A percentile compares a stretch with the other conserved stretches of the same genome.
Conservation (phyloP, 495 filamentous ascomycete species). For the Chaetomium fimeti region DNA sequence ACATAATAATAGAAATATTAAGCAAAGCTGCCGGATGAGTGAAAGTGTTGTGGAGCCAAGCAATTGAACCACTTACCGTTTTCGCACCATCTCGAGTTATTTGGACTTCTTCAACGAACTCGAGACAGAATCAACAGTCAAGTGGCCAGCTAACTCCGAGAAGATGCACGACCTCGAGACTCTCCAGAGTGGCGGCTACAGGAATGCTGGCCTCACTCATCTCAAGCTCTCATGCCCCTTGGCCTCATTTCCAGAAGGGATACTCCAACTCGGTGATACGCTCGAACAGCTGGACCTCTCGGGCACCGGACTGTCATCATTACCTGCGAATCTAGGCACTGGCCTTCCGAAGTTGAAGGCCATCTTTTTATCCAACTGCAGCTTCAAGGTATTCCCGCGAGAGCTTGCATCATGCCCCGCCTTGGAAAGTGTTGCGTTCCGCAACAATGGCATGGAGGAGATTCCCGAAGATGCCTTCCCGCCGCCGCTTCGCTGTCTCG, state of each 20-base stretch:
- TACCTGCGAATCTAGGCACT: slow-evolving; percentile 40
- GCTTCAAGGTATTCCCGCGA: slow-evolving; percentile 44
- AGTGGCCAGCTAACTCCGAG: not conserved
- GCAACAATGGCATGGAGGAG: slow-evolving; percentile 43
- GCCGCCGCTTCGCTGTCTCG: slow-evolving; percentile 43
- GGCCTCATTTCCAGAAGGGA: slow-evolving; percentile 40
- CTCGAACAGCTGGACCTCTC: slow-evolving; percentile 50
- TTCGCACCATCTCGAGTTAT: too few species aligned
- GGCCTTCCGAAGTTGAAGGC: slow-evolving; percentile 45
- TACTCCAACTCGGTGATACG: slow-evolving; percentile 40
- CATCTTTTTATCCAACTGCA: slow-evolving; percentile 47
- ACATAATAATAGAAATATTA: not conserved
- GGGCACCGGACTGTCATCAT: slow-evolving; percentile 39
- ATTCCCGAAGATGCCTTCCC: slow-evolving; percentile 46
- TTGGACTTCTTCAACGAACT: too few species aligned
- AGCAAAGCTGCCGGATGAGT: not conserved
- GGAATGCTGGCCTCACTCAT: slow-evolving; percentile 31
- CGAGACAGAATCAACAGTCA: not conserved
- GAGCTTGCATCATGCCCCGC: slow-evolving; percentile 41
- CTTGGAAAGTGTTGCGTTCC: slow-evolving; percentile 49
- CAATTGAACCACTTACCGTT: too few species aligned
- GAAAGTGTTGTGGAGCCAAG: not conserved
- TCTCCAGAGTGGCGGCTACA: slow-evolving; percentile 33
- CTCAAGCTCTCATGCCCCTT: slow-evolving; percentile 42
- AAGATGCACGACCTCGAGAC: slow-evolving; percentile 33